These are phyloP conservation scores for Pseudisothecium myosuroides DNA, from an alignment of 225 moss, liverwort and hornwort genomes.

Conservation along the genomic window DNA sequence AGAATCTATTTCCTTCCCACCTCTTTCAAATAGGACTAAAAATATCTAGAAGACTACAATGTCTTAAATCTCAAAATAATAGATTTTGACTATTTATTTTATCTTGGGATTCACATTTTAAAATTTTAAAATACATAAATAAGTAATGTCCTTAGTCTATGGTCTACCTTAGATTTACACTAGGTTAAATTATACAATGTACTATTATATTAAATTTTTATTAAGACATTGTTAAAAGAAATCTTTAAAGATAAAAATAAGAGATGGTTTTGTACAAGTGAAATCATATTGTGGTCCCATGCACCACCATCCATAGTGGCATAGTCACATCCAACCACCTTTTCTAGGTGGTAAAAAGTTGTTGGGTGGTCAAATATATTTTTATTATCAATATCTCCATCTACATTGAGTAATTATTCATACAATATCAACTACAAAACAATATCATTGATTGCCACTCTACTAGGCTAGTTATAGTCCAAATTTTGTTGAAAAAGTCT, in stretches of 20 bases:
- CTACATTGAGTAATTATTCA: neutral
- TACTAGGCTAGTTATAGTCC: neutral
- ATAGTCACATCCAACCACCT: neutral
- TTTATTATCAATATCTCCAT: neutral
- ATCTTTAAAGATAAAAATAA: neutral
- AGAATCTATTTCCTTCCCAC: too few relatives aligned
- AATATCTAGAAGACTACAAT: accelerated
- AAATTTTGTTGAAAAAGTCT: neutral
- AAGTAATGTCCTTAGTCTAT: too few relatives aligned
- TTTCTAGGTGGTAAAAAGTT: neutral
- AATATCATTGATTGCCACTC: neutral
- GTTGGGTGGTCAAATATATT: neutral
- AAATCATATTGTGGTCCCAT: neutral
- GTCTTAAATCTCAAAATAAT: neutral
- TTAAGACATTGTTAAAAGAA: neutral
- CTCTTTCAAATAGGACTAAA: too few relatives aligned
- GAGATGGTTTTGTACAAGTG: neutral
- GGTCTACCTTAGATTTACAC: neutral
- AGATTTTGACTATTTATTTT: neutral
- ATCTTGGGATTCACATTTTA: neutral
- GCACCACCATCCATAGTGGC: accelerated
- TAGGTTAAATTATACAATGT: neutral
- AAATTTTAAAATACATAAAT: neutral
- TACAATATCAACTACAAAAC: neutral
- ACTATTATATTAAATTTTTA: neutral